Evolutionary conservation across 345 rosid species (phyloP), one percentile per base, ranked within the genome.

Genomic region (Noccaea caerulescens): DNA sequence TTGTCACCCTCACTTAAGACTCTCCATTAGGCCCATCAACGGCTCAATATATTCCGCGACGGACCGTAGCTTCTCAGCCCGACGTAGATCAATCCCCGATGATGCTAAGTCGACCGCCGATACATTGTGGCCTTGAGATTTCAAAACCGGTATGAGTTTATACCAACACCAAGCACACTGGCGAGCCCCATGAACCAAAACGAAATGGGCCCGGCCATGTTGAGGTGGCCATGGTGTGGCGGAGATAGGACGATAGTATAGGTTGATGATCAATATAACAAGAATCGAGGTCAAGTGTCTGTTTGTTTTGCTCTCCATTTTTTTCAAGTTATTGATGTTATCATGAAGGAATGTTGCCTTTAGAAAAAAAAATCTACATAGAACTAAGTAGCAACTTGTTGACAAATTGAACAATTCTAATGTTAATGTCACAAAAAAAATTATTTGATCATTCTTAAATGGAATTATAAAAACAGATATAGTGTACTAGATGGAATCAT

Each of bases 111-210:
- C 58, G 23, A 67, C 42, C 2, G 57, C 56, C 8, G 63, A 67
- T 32, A 67, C 56, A 9, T 67, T 67, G 30, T 68, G 68, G 23
- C 74, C 63, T 34, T 75, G 70, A 23, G 74, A 68, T 63, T 55
- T 69, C 30, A 62, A 45, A 11, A 69, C 12, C 45, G 60, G 55
- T 63, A 76, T 69, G 47, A 76, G 43, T 56, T 69, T 76, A 36
- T 55, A 76, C 71, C 71, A 58, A 46, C 55, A 69, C 75, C 71
- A 76, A 45, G 67, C 71, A 5, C 75, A 64, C 43, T 55, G 69
- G 8, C 69, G 46, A 1, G 58, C 69, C 10, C 74, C 75, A 55
- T 69, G 75, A 52, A 76, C 66, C 11, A 63, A 6, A 45, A 76
- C 56, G 42, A 41, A 76, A 57, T 54, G 69, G 57, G 52, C 32